phyloP scores from a whole-genome alignment of 805 yeast species.

The Candida ficus region DNA sequence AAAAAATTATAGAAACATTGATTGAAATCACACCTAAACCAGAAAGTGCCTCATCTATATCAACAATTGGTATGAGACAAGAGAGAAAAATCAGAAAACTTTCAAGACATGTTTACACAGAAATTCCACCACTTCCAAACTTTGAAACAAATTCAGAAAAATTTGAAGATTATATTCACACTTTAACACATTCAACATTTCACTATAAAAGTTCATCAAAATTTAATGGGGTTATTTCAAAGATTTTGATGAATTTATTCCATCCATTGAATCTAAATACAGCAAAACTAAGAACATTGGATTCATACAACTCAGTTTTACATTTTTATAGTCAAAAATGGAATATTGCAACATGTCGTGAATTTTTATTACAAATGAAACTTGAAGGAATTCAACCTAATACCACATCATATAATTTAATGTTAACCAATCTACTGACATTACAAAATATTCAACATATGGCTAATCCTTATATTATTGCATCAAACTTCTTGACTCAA shows the following conservation, averaged over 20 bases:
- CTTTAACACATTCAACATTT: constrained; percentile 33
- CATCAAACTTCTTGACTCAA: constrained; percentile 25
- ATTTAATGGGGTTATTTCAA: constrained; percentile 33
- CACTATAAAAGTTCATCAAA: constrained; percentile 32
- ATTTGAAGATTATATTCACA: constrained; percentile 31
- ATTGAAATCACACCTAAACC: constrained; percentile 22
- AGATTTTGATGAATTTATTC: constrained; percentile 33
- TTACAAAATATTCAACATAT: constrained; percentile 26
- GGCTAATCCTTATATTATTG: constrained; percentile 24
- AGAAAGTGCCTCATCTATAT: constrained; percentile 8
- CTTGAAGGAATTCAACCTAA: constrained; percentile 29
- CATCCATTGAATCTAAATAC: constrained; percentile 34
- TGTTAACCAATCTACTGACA: constrained; percentile 28
- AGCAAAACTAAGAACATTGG: constrained; percentile 24
- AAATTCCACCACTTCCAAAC: constrained; percentile 33
- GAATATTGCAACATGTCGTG: constrained; percentile 38
- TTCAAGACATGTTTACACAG: constrained; percentile 23
- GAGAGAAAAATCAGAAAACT: constrained; percentile 1
- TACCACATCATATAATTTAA: constrained; percentile 34
- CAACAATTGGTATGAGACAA: constrained; percentile 10
- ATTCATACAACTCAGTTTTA: constrained; percentile 33
- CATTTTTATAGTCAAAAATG: constrained; percentile 32
- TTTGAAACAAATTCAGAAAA: constrained; percentile 21
- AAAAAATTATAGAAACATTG: constrained; percentile 22
- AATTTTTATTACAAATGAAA: constrained; percentile 36